Base-by-base conservation (phyloP, 2,329 filamentous ascomycete species). In the Apiospora aurea region DNA sequence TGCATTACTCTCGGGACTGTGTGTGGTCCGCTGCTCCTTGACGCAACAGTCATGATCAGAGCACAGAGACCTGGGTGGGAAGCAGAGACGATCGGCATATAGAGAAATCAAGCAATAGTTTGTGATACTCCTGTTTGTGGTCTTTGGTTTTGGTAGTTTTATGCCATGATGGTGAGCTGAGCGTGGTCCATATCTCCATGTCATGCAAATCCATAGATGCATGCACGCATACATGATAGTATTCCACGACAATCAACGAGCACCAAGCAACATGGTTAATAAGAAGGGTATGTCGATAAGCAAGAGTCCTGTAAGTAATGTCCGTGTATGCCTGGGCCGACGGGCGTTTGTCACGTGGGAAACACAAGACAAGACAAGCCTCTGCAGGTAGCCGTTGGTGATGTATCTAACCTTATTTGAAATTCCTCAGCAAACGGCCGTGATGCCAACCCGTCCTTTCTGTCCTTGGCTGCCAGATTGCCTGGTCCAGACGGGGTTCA, bases 291-390 rank as follows among this genome's bases (percentile, higher is more conserved):
- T n/a, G 14, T 61, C 8, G 29, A 34, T 34, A 38, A 6, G 53
- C 7, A 2, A 3, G 41, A 13, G 64, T 43, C 21, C 11, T 16
- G 21, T 13, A 44, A 68, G 38, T 26, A 46, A 46, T 26, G 66
- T 18, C 14, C 4, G 66, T 68, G 34, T 68, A 68, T 68, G 18
- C n/a, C n/a, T 61, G 41, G 67, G 29, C 29, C 18, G 67, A 29
- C 46, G 41, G 75, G 74, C 77, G 78, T 81, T 80, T 80, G 78
- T 82, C 80, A 82, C 81, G 81, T 83, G 81, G 81, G 77, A 81
- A 79, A 78, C 80, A 79, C 77, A 78, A 77, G 75, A 79, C 77
- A 78, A 77, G 75, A 79, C 76, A 77, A 73, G 34, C 34, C 73
- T 73, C 78, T 82, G 81, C 81, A 79, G 76, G 80, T 81, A 82